phyloP scores from a whole-genome alignment of 2,329 filamentous ascomycete genomes.

The Dactylonectria estremocensis region DNA sequence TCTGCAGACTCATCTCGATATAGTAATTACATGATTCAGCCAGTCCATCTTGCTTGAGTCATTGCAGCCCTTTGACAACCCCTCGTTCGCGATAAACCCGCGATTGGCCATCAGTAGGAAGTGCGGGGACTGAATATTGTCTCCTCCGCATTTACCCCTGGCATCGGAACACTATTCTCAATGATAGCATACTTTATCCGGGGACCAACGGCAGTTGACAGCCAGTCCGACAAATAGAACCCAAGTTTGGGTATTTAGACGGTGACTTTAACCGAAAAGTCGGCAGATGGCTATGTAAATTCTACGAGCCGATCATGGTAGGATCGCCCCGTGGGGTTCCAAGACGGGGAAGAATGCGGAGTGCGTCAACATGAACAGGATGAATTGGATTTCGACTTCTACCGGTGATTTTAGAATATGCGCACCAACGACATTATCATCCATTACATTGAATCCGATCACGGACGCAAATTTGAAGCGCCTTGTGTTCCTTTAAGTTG shows the following conservation, averaged over 20 bases:
- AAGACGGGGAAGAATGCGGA: slow-evolving; percentile 2
- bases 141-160: neutral
- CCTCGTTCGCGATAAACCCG: neutral
- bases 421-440: neutral
- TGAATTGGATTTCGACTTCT: neutral
- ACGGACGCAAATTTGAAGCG: neutral
- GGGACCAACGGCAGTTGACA: slow-evolving; percentile 2
- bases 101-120: slow-evolving; percentile 2
- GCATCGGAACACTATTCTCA: slow-evolving; percentile 3
- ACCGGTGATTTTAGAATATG: neutral
- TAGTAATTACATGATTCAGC: neutral
- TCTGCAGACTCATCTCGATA: neutral
- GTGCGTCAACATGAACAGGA: neutral
- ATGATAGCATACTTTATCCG: slow-evolving; percentile 11
- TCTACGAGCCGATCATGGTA: neutral
- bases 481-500: neutral
- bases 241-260: slow-evolving; percentile 1
- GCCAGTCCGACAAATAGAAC: slow-evolving; percentile 3
- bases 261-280: slow-evolving; percentile 11
- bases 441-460: neutral
- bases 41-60: neutral
- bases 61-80: neutral
- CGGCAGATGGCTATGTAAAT: slow-evolving; percentile 2
- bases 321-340: slow-evolving; percentile 7
- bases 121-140: neutral